Evolutionary conservation across 2,329 filamentous ascomycete genomes (phyloP), one percentile per base, ranked within the genome.

Genomic region (Xylaria arbuscula): DNA sequence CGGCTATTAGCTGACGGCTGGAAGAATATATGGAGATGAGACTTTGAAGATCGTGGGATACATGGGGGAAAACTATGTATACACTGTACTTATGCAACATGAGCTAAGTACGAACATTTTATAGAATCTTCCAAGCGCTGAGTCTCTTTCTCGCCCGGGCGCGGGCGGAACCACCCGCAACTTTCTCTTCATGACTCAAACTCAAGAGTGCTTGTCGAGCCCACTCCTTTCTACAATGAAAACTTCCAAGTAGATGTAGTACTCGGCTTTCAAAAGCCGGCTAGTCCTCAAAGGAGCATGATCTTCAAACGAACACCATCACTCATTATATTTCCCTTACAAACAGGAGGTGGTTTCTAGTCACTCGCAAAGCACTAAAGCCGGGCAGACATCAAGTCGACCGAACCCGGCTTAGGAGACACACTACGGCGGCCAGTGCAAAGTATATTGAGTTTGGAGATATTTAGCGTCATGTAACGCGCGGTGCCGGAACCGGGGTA

Each of bases 151-250:
- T 45, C 4, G 5, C 15, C 17, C 48, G 42, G 32, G 34, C 24
- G 40, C 47, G 42, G 24, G 51, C 63, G 63, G 63, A 66, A 66
- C 50, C 50, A 56, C 50, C 56, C 63, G 63, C 50, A 66, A 66
- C 63, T 61, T 42, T 66, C 48, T 60, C 56, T 60, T 56, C 50
- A 5, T 61, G 57, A 66, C 48, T 66, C 63, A 34, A 42, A 51
- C 48, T 66, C 63, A 34, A 42, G 50, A 32, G 24, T n/a, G 19
- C 34, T 28, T 47, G 10, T 38, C 40, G 34, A 45, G 19, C 17
- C 40, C 40, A 45, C 38, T 47, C 15, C 53, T 47, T 28, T 47
- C 47, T 54, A 48, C 34, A 59, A 50, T n/a, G 24, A 28, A 65
- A 28, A 13, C 38, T 48, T 38, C 47, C 17, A 45, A 17, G 53